Conservation (phyloP, 2,329 filamentous ascomycete genomes). For the Aureobasidium pullulans region DNA sequence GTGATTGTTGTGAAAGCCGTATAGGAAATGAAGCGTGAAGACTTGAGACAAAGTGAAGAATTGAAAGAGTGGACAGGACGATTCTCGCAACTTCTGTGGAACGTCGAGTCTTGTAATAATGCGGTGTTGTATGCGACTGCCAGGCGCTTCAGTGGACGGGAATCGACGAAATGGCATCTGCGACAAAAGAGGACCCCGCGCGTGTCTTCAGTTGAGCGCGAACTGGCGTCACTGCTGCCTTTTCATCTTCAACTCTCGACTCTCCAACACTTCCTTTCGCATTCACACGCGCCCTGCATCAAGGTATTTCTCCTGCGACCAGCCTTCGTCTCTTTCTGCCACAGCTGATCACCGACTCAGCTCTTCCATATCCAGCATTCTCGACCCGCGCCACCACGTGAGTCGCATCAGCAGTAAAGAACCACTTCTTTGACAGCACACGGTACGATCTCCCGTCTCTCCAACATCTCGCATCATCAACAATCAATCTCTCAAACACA, state of each 20-base stretch:
- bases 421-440: slow-evolving; percentile 10
- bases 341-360: not conserved
- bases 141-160: not conserved
- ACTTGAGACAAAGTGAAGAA: not conserved
- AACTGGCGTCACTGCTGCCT: slow-evolving; percentile 13
- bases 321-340: not conserved
- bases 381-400: slow-evolving; percentile 8
- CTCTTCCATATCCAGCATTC: not conserved
- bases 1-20: not conserved
- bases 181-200: slow-evolving; percentile 5
- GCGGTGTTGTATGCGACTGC: not conserved
- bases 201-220: slow-evolving; percentile 2
- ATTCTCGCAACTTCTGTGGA: not conserved
- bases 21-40: not conserved
- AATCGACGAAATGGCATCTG: not conserved
- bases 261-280: not conserved
- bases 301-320: not conserved
- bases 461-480: not conserved
- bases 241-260: not conserved
- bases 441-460: not conserved
- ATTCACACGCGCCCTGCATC: not conserved
- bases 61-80: not conserved
- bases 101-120: not conserved
- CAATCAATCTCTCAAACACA: not conserved
- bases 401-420: slow-evolving; percentile 6